Percentiles rank a stretch among this genome's conserved stretches.
These are phyloP conservation scores for Coemansia sp. DNA, from an alignment of 192 early-diverging fungal genomes.

Conservation along the genomic window DNA sequence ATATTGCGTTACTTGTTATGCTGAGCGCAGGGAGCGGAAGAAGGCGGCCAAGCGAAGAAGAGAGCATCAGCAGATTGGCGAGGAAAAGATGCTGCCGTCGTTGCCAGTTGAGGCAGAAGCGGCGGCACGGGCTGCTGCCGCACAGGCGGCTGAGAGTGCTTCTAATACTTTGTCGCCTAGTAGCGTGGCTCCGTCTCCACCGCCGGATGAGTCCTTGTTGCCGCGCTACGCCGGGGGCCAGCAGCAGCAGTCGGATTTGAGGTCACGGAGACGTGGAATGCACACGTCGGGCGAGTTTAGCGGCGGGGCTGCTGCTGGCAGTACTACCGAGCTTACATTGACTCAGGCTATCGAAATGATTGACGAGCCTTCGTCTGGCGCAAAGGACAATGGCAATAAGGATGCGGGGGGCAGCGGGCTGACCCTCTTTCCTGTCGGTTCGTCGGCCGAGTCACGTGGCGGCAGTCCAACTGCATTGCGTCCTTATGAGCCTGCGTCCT, in stretches of 20 bases:
- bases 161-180: neutral
- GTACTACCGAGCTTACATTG: constrained; percentile 3
- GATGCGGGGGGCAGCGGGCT: constrained; percentile 5
- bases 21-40: constrained; percentile 65
- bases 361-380: neutral
- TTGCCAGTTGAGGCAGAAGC: constrained; percentile 36
- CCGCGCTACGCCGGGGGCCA: neutral
- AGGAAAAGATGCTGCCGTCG: constrained; percentile 53
- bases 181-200: neutral
- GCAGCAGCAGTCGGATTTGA: constrained; percentile 1
- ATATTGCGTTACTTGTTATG: constrained; percentile 73
- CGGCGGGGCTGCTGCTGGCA: neutral
- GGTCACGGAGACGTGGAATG: constrained; percentile 24
- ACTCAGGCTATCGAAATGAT: constrained; percentile 1
- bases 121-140: constrained; percentile 4
- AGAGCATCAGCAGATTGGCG: constrained; percentile 38
- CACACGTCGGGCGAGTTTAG: constrained; percentile 24
- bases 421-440: neutral
- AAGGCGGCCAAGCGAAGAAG: constrained; percentile 57
- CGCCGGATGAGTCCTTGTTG: neutral
- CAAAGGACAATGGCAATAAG: neutral
- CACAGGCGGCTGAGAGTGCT: neutral
- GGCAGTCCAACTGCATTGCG: neutral
- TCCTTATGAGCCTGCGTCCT: neutral
- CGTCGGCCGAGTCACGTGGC: neutral